Conservation (phyloP, 495 filamentous ascomycete species). For the Xeromyces bisporus region DNA sequence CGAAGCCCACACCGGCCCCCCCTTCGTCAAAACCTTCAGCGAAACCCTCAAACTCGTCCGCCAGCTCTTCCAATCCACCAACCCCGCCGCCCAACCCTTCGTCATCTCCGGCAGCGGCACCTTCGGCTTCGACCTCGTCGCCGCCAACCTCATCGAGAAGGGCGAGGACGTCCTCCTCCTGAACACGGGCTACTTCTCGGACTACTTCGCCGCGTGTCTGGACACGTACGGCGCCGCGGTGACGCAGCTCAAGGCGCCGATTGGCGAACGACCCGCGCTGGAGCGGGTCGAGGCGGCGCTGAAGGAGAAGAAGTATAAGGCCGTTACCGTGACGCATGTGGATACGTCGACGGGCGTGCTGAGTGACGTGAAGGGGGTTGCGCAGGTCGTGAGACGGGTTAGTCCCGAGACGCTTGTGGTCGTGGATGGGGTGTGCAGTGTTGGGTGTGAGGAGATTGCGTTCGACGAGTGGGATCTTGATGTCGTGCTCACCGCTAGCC, state of each 20-base stretch:
- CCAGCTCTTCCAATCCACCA: conserved; percentile 78
- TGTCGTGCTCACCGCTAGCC: conserved; percentile 80
- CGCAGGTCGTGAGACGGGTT: conserved; percentile 65
- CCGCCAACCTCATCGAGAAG: conserved; percentile 72
- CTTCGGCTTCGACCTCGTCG: conserved; percentile 89
- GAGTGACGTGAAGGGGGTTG: conserved; percentile 69
- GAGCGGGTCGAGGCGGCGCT: conserved; percentile 74
- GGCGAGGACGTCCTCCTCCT: conserved; percentile 86
- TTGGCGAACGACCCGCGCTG: conserved; percentile 77
- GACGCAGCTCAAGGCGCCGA: conserved; percentile 74
- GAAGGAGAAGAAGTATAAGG: conserved; percentile 75
- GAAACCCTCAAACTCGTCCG: conserved; percentile 77
- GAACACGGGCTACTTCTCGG: conserved; percentile 91
- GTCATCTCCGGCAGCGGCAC: conserved; percentile 89
- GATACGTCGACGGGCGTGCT: conserved; percentile 94
- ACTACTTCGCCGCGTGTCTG: conserved; percentile 86
- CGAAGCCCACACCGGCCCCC: conserved; percentile 77
- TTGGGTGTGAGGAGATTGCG: conserved; percentile 84
- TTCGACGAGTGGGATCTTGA: conserved; percentile 94
- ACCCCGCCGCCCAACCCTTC: conserved; percentile 73
- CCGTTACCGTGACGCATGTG: conserved; percentile 87
- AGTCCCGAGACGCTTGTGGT: conserved; percentile 80
- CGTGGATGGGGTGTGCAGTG: conserved; percentile 93
- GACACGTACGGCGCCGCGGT: conserved; percentile 76
- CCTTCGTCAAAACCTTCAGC: conserved; percentile 80